Percentiles rank a stretch among this genome's conserved stretches.
Conservation (phyloP, 305 asterid genomes). For the Nicotiana rustica region DNA sequence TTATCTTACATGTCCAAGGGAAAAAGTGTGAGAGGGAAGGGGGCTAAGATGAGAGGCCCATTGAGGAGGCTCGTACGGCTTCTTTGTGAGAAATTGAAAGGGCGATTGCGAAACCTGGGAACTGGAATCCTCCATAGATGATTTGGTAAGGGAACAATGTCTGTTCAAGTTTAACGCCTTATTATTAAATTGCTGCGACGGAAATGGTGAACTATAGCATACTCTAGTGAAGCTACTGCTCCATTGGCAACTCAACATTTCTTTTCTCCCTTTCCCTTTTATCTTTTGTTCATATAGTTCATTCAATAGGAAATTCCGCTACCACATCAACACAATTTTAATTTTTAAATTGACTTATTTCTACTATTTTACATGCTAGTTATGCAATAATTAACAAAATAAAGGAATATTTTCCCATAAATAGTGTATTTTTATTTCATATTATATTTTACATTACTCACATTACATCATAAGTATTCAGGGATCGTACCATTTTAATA, state of each 20-base stretch:
- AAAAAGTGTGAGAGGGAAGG: slow-evolving; percentile 69
- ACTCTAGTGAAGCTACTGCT: slow-evolving; percentile 6
- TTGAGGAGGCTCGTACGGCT: slow-evolving; percentile 73
- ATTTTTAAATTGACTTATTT: no score
- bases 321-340: no score
- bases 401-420: no score
- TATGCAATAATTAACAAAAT: no score
- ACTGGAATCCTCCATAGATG: not conserved
- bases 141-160: not conserved
- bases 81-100: slow-evolving; percentile 59
- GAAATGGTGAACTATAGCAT: not conserved
- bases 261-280: not conserved
- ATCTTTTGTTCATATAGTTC: not conserved
- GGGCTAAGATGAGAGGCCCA: slow-evolving; percentile 86
- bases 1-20: slow-evolving; percentile 76
- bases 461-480: no score
- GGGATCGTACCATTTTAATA: no score
- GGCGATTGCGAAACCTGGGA: not conserved
- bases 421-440: no score
- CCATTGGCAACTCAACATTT: slow-evolving; percentile 27
- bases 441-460: no score
- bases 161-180: not conserved
- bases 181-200: not conserved
- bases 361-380: no score
- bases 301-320: no score